Percentiles rank a stretch among this genome's conserved stretches.
Conservation (phyloP, 352 stramenopile genomes). For the Phytophthora uliginosa region DNA sequence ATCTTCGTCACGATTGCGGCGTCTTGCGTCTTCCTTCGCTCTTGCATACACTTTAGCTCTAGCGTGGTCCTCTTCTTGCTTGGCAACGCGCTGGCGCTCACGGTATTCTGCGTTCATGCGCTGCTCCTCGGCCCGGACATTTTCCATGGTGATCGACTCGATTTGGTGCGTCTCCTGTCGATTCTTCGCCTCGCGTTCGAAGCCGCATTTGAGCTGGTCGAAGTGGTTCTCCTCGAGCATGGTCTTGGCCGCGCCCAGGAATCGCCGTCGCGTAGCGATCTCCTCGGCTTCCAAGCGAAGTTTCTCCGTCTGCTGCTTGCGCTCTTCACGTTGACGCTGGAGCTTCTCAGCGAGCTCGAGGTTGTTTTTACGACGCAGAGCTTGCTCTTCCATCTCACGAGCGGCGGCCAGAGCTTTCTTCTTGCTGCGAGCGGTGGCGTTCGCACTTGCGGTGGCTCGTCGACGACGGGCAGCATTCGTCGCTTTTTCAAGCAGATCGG, state of each 20-base stretch:
- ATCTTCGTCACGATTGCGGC: constrained; percentile 61
- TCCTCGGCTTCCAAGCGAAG: constrained; percentile 71
- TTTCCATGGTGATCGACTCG: constrained; percentile 55
- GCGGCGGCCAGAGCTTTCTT: constrained; percentile 66
- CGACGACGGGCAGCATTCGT: constrained; percentile 83
- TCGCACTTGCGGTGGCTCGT: constrained; percentile 70
- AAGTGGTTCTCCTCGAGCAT: constrained; percentile 89
- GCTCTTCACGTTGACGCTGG: constrained; percentile 56
- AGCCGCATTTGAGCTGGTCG: constrained; percentile 75
- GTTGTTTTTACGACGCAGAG: constrained; percentile 65
- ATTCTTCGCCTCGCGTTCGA: constrained; percentile 62
- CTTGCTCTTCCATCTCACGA: constrained; percentile 72
- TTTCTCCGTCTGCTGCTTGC: constrained; percentile 57
- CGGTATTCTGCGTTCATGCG: constrained; percentile 58
- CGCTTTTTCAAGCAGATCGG: constrained; percentile 74
- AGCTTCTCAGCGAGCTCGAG: constrained; percentile 84
- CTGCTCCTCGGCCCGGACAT: constrained; percentile 47
- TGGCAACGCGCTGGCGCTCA: constrained; percentile 23
- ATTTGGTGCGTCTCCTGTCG: constrained; percentile 63
- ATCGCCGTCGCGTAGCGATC: constrained; percentile 81
- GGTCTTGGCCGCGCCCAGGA: constrained; percentile 88
- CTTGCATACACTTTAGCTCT: constrained; percentile 40
- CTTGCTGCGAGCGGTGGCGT: constrained; percentile 57
- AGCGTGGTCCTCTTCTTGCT: constrained; percentile 26
- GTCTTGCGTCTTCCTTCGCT: constrained; percentile 47